A percentile compares a stretch with the other conserved stretches of the same genome.
Conservation (phyloP, 169 alveolate genomes). For the Plasmodium gonderi region DNA sequence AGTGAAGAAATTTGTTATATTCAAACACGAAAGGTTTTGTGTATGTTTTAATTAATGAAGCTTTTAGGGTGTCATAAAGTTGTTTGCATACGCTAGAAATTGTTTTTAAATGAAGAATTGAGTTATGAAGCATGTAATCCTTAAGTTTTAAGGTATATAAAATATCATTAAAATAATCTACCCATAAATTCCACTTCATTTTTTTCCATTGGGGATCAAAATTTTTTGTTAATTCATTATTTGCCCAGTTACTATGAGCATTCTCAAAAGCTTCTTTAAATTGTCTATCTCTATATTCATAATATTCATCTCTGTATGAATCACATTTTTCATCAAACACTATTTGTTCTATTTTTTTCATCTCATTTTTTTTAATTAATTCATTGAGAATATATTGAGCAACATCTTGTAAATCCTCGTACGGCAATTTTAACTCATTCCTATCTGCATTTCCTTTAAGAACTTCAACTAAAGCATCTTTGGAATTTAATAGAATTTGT, state of each 20-base stretch:
- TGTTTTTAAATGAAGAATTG: conserved; percentile 20
- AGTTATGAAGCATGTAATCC: conserved; percentile 1
- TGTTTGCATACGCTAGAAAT: conserved; percentile 2
- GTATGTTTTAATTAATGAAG: conserved; percentile 5
- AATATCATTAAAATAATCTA: conserved; percentile 24
- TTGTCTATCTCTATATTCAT: conserved; percentile 31
- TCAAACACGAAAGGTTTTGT: neutral
- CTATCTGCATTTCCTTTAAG: neutral
- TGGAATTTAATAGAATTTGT: neutral
- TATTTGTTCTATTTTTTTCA: neutral
- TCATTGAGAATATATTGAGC: conserved; percentile 22
- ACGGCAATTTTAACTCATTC: neutral
- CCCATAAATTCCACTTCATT: conserved; percentile 5
- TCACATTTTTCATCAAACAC: neutral
- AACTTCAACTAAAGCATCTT: conserved; percentile 13
- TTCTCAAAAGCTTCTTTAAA: conserved; percentile 24
- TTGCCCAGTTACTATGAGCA: conserved; percentile 24
- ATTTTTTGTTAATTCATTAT: conserved; percentile 11
- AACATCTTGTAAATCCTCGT: neutral
- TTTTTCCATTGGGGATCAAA: conserved; percentile 12
- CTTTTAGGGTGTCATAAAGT: neutral
- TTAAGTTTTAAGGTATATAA: neutral
- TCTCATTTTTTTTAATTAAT: neutral
- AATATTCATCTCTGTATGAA: conserved; percentile 6
- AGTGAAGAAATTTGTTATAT: neutral